Evolutionary conservation across 2,329 filamentous ascomycete genomes (phyloP).

Genomic region (Phialophora tarda): DNA sequence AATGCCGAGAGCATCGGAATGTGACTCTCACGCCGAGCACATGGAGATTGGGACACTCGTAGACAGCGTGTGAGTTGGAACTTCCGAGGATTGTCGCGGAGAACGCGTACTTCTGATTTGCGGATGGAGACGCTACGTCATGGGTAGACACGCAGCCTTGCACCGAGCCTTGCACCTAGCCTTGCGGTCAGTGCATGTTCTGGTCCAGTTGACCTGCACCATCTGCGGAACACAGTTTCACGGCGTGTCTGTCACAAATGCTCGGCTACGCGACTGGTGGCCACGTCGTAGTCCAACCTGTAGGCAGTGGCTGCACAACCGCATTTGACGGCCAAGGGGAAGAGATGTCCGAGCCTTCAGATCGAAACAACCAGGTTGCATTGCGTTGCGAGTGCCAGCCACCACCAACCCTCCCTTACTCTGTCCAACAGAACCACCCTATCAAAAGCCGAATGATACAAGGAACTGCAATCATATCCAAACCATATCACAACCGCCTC

Average conservation of each 20-base stretch:
- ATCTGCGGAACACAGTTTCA: background rate
- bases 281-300: background rate
- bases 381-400: background rate
- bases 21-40: conserved; percentile 3
- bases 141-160: background rate
- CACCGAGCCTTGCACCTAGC: background rate
- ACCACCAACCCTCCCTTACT: background rate
- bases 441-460: background rate
- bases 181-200: background rate
- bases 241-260: background rate
- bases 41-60: background rate
- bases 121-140: background rate
- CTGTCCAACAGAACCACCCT: background rate
- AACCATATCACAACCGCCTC: background rate
- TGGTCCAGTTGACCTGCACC: background rate
- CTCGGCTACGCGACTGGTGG: background rate
- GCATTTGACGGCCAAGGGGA: background rate
- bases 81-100: background rate
- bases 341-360: background rate
- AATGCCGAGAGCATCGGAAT: conserved; percentile 89
- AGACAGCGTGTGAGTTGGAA: background rate
- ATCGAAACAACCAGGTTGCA: background rate
- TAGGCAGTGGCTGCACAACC: background rate
- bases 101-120: background rate
- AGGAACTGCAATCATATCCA: background rate